Conservation (phyloP, 1,139 yeast species). For the Waltiozyma sp. region DNA sequence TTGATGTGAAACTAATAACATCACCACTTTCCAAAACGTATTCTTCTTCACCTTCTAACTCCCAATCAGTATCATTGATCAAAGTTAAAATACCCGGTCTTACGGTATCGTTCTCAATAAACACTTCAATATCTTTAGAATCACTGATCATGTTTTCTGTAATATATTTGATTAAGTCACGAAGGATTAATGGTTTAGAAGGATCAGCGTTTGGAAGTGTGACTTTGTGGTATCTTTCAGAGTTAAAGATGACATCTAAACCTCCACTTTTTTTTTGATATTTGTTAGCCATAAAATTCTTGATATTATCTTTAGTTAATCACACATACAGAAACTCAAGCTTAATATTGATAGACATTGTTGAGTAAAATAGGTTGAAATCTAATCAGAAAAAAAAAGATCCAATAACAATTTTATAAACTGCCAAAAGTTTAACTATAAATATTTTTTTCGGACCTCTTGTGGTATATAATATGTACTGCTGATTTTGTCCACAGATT, state of each 20-base stretch:
- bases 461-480: no score
- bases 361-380: no score
- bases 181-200: conserved; percentile 3
- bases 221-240: conserved; percentile 8
- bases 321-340: conserved; percentile 8
- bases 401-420: no score
- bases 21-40: conserved; percentile 70
- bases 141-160: conserved; percentile 45
- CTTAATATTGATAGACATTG: conserved; percentile 6
- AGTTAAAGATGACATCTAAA: conserved; percentile 12
- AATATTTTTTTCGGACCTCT: no score
- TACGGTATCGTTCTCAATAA: conserved; percentile 62
- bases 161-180: conserved; percentile 41
- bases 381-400: no score
- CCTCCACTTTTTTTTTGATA: conserved; percentile 10
- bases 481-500: not conserved
- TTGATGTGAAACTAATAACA: conserved; percentile 76
- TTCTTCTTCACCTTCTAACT: conserved; percentile 78
- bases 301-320: not conserved
- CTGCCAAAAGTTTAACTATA: no score
- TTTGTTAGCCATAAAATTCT: not conserved
- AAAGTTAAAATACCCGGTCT: conserved; percentile 90
- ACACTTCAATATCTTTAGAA: conserved; percentile 57
- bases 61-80: conserved; percentile 96
- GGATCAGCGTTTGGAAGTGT: conserved; percentile 4